Evolutionary conservation across 2,329 filamentous ascomycete genomes (phyloP), one percentile per base, ranked within the genome.

Genomic region (Thyridium curvatum): DNA sequence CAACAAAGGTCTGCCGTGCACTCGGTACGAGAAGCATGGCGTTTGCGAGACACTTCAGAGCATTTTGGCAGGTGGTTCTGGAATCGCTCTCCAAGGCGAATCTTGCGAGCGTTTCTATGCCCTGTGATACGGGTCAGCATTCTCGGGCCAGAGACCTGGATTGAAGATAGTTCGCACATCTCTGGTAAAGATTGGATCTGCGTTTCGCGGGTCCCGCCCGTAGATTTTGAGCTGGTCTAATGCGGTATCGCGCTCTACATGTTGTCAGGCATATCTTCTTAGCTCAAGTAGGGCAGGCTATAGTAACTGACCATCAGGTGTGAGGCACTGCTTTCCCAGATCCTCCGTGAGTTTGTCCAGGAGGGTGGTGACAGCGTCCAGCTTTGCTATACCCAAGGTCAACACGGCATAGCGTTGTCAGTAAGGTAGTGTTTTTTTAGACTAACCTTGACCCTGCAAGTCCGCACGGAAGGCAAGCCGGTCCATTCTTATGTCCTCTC

Each of bases 121-220:
- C 87, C 85, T 94, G 43, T 18, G 8, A 16, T 10, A 28, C 12
- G 33, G 18, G 18, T 37, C 21, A 46, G 43, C 30, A 28, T 34
- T 14, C 3, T 31, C 16, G 34, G 31, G 21, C 15, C 14, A 21
- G 30, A 32, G n/a, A 18, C 16, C 13, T 40, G 16, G 9, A 21
- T n/a, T 18, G 16, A 17, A 8, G 30, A 29, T 32, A 17, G 33
- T 13, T 30, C 38, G 6, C 70, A 85, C 88, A 61, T 83, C 69
- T 59, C 77, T 74, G n/a, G 84, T 84, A 61, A 93, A 96, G 41
- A 97, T 91, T 1, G 87, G 84, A 41, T 84, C 84, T 18, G 89
- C 81, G 60, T 86, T 72, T 21, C 66, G 68, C 8, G 82, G 77
- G 51, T 84, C 80, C 43, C 89, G 80, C 7, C 89, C 84, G 52